Conservation (phyloP, 2,329 filamentous ascomycete species). For the Sarocladiaceae sp. region DNA sequence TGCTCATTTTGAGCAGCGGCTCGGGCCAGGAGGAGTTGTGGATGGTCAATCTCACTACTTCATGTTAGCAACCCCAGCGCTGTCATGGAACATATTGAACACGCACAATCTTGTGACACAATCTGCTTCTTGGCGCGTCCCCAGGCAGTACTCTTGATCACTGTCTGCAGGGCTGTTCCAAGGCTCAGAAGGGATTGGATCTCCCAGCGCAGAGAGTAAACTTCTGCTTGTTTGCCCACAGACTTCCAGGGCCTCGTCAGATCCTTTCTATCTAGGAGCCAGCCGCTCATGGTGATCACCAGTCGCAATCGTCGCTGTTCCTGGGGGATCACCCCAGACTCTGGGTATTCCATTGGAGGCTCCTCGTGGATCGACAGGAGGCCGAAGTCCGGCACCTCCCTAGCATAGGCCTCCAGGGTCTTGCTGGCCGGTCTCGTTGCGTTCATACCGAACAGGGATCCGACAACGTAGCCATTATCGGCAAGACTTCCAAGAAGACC, state of each 20-base stretch:
- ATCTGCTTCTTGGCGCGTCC: conserved; percentile 55
- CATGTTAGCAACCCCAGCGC: conserved; percentile 8
- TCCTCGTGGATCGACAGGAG: conserved; percentile 69
- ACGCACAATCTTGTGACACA: conserved; percentile 41
- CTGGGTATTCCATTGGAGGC: conserved; percentile 32
- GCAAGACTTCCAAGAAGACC: conserved; percentile 76
- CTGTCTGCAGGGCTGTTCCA: conserved; percentile 70
- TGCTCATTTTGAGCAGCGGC: conserved; percentile 61
- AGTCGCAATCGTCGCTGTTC: conserved; percentile 69
- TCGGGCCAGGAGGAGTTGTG: conserved; percentile 58
- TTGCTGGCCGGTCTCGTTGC: conserved; percentile 76
- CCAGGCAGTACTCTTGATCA: conserved; percentile 82
- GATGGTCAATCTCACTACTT: conserved; percentile 50
- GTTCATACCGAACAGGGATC: conserved; percentile 88
- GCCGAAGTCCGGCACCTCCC: conserved; percentile 84
- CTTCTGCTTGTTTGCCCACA: conserved; percentile 68
- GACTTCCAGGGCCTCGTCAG: conserved; percentile 68
- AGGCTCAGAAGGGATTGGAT: conserved; percentile 71
- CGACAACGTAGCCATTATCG: conserved; percentile 74
- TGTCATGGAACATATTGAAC: neutral
- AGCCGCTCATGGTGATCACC: conserved; percentile 80
- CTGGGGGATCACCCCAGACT: conserved; percentile 47
- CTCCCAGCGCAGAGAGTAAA: conserved; percentile 83
- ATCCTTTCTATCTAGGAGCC: conserved; percentile 71
- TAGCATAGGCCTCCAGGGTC: conserved; percentile 83